Percentiles rank a stretch among this genome's conserved stretches.
Evolutionary conservation across 2,329 filamentous ascomycete genomes (phyloP).

Genomic region (Aspergillus arachidicola): DNA sequence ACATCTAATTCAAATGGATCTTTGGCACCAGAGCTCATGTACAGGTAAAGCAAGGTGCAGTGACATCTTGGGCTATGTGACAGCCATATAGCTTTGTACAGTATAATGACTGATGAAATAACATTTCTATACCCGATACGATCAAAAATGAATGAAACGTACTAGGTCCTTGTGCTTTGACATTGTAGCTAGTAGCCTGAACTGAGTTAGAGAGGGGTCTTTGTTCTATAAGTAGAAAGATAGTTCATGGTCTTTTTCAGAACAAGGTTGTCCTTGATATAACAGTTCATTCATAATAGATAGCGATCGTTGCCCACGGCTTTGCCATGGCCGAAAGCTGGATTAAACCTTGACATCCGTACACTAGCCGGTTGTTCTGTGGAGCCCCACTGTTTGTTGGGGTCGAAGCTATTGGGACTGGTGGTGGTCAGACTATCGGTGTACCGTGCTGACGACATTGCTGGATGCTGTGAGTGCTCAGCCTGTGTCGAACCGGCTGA

Average conservation of each 20-base stretch:
- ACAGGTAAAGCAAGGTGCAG: background rate
- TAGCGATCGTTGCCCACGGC: background rate
- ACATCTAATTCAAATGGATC: background rate
- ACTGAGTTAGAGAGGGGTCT: background rate
- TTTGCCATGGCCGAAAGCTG: background rate
- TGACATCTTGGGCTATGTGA: background rate
- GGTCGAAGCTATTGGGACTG: background rate
- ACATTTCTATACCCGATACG: constrained; percentile 14
- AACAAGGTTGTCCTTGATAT: background rate
- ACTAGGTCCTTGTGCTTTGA: background rate
- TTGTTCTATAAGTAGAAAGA: background rate
- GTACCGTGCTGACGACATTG: background rate
- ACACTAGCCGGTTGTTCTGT: background rate
- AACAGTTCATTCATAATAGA: background rate
- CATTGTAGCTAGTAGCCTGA: constrained; percentile 12
- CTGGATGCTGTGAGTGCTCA: background rate
- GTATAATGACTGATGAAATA: constrained; percentile 17
- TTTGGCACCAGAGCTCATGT: background rate
- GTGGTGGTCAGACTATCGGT: background rate
- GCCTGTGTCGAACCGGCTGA: background rate
- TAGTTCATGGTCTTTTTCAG: background rate
- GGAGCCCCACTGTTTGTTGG: constrained; percentile 3
- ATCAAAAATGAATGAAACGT: constrained; percentile 2
- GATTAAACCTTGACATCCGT: constrained; percentile 2
- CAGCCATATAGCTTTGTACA: constrained; percentile 11